These are phyloP conservation scores for Blastosporella zonata DNA, from an alignment of 1,284 basidiomycete species.

Conservation along the genomic window DNA sequence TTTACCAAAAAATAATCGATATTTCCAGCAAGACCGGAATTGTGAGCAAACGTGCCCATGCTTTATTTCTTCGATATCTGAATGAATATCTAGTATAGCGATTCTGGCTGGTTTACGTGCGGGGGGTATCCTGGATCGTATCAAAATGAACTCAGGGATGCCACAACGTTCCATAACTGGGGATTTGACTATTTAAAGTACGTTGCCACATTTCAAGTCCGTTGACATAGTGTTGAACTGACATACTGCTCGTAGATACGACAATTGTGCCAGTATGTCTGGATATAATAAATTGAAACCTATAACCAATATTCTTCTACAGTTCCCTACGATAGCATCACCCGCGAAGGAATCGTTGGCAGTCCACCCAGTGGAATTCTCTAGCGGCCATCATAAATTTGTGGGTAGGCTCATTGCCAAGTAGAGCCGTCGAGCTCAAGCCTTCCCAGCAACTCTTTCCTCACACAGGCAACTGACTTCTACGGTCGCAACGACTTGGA, in stretches of 20 bases:
- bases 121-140: constrained; percentile 49
- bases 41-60: background rate
- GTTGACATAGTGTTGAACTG: constrained; percentile 1
- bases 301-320: constrained; percentile 20
- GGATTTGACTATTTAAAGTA: constrained; percentile 50
- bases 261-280: constrained; percentile 45
- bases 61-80: background rate
- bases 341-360: constrained; percentile 41
- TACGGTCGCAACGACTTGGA: constrained; percentile 59
- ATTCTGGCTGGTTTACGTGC: constrained; percentile 51
- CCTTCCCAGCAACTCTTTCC: constrained; percentile 39
- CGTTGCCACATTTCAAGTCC: background rate
- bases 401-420: constrained; percentile 12
- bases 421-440: background rate
- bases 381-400: constrained; percentile 31
- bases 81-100: constrained; percentile 38
- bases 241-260: constrained; percentile 17
- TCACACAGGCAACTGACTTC: constrained; percentile 50
- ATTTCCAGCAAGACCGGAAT: constrained; percentile 9
- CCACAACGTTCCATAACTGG: constrained; percentile 42
- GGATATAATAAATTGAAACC: background rate
- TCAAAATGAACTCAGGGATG: constrained; percentile 43
- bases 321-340: constrained; percentile 40
- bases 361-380: constrained; percentile 35
- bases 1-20: background rate